Evolutionary conservation across 345 rosid genomes (phyloP), one percentile per base, ranked within the genome.

Genomic region (Gossypium australe): DNA sequence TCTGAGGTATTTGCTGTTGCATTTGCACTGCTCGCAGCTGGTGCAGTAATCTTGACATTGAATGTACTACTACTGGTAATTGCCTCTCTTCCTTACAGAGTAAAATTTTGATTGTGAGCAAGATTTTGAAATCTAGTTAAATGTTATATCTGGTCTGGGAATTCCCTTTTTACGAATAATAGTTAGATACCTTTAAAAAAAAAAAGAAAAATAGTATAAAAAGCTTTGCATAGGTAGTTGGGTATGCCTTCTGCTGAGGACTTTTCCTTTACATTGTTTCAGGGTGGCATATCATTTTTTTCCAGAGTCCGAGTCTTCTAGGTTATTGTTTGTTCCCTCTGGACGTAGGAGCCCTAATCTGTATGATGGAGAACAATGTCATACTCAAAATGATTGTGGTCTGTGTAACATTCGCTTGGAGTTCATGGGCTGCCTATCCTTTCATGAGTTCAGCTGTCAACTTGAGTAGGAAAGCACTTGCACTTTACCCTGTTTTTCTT

Each of bases 1-100:
- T 93, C 98, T 20, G 97, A 95, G 84, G 97, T 95, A 53, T 95
- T 95, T 77, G 98, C 98, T 0, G 98, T 91, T 81, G 99, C 99
- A 77, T 93, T 95, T 83, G 99, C 98, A 16, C 84, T 95, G 61
- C 97, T 95, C 68, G 99, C 97, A 12, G 92, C 94, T 41, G 98
- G 99, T 34, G 99, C 97, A 68, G 88, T 95, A 44, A 91, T 95
- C 77, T 87, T 95, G 86, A 95, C 99, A 29, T 79, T 91, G 82
- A 95, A 93, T 68, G 99, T 93, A 74, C 86, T 93, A 67, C 91
- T 95, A 49, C 85, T 95, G 94, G 99, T 95, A 90, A 83, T 34
- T 2, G 2, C 49, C 57, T 75, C 57, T 60, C 75, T 20, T 47
- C n/a, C 17, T 44, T 49, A 48, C 24, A 47, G 70, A 16, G 43